These are phyloP conservation scores for Ceratocystis variospora DNA, from an alignment of 2,329 filamentous ascomycete species.

Conservation along the genomic window DNA sequence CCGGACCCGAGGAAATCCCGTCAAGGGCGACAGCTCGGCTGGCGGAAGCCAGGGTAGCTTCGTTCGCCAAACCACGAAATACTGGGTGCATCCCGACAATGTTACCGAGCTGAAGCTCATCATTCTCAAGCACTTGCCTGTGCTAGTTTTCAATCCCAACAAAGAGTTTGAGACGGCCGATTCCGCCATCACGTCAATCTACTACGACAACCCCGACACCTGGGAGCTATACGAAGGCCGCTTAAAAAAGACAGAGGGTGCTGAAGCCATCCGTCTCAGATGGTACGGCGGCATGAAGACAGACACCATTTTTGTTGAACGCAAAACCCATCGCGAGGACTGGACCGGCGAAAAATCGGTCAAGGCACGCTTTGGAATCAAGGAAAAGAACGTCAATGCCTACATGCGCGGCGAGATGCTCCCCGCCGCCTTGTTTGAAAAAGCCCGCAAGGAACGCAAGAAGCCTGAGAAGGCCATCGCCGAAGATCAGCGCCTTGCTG, in stretches of 20 bases:
- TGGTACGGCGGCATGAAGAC: constrained; percentile 97
- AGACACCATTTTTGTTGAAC: constrained; percentile 91
- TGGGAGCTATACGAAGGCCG: constrained; percentile 93
- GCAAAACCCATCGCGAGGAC: constrained; percentile 95
- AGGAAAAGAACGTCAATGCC: constrained; percentile 94
- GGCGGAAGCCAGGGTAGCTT: constrained; percentile 92
- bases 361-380: constrained; percentile 86
- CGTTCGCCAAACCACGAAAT: constrained; percentile 93
- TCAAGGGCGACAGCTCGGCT: constrained; percentile 80
- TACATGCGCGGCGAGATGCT: constrained; percentile 76
- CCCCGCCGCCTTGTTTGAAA: constrained; percentile 83
- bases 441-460: constrained; percentile 88
- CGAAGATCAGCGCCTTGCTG: constrained; percentile 75
- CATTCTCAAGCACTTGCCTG: constrained; percentile 91
- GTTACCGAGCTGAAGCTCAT: constrained; percentile 97
- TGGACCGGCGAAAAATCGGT: constrained; percentile 99
- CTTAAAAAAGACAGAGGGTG: constrained; percentile 93
- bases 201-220: constrained; percentile 87
- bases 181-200: constrained; percentile 93
- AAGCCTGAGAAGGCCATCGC: constrained; percentile 85
- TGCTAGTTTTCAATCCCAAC: constrained; percentile 91
- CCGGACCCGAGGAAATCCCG: constrained; percentile 79
- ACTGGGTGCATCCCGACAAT: constrained; percentile 98
- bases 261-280: constrained; percentile 85
- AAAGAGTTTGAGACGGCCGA: constrained; percentile 91